Base-by-base conservation (phyloP, 306 rosid species). In the Notholithocarpus densiflorus region DNA sequence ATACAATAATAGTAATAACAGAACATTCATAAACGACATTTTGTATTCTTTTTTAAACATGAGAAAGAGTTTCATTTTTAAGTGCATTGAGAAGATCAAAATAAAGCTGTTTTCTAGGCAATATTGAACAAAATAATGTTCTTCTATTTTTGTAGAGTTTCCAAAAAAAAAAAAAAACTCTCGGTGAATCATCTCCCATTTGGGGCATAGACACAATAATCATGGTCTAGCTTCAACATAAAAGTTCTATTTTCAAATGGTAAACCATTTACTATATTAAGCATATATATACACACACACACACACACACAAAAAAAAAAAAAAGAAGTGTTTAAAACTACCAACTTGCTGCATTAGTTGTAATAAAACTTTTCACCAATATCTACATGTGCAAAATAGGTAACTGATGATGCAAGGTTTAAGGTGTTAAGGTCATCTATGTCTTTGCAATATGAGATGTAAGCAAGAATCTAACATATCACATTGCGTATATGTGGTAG, bases 151-250 rank as follows among this genome's bases (percentile, higher is more conserved):
- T 77, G 60, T 56, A 68, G 57, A 56, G 60, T 24, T 52, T 54
- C 45, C 45, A 0, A 37, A 37, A 37, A 37, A 37, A 37, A 37
- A 37, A 7, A 37, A 37, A 37, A 37, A 37, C 0, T 0, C 43
- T 37, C 71, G 53, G 48, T 34, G 56, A 61, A 56, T 52, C 75
- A 29, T 77, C 51, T 76, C 75, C 59, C 71, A 79, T 76, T 71
- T 55, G 68, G 7, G 15, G 48, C 31, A 60, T 62, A 70, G 81
- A 72, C 26, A 75, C 62, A 57, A 72, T 66, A 57, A 72, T 66
- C 56, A 68, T 64, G 32, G 23, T 71, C 81, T 19, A 61, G 73
- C 69, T 81, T 65, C 62, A 57, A 65, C 56, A 61, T n/a, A 34
- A 69, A 61, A 75, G 56, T 29, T 29, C 10, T 17, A 64, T 64